Evolutionary conservation across 495 filamentous ascomycete genomes (phyloP).

Genomic region (Neurospora sp.): DNA sequence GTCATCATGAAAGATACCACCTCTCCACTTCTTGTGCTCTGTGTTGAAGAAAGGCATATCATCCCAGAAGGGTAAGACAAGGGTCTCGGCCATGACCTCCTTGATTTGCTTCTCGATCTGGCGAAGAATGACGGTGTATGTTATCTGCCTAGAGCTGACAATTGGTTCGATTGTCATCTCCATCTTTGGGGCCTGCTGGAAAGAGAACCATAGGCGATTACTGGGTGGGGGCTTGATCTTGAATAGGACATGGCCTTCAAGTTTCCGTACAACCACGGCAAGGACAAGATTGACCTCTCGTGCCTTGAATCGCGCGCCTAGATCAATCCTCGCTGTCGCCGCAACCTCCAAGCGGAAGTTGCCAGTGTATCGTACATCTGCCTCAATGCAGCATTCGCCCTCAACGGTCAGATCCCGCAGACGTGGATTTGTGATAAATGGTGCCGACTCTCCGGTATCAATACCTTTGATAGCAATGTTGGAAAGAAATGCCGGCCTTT

Average conservation of each 20-base stretch:
- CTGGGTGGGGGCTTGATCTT: constrained; percentile 91
- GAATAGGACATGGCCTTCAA: constrained; percentile 76
- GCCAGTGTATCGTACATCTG: constrained; percentile 78
- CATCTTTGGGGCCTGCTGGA: constrained; percentile 84
- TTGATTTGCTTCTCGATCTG: constrained; percentile 91
- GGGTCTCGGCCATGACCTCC: constrained; percentile 82
- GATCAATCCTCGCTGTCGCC: constrained; percentile 79
- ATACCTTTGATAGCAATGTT: constrained; percentile 70
- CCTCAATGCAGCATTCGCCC: constrained; percentile 76
- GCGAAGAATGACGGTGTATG: constrained; percentile 80
- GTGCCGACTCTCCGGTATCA: constrained; percentile 77
- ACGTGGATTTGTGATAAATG: constrained; percentile 79
- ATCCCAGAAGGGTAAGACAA: constrained; percentile 94
- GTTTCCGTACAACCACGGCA: constrained; percentile 71
- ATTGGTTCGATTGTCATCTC: constrained; percentile 89
- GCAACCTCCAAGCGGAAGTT: constrained; percentile 83
- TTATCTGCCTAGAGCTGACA: constrained; percentile 90
- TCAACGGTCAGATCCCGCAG: constrained; percentile 86
- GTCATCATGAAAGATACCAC: constrained; percentile 73
- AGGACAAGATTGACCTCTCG: constrained; percentile 84
- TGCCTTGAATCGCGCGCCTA: constrained; percentile 79
- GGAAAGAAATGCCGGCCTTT: constrained; percentile 81
- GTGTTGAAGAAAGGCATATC: constrained; percentile 85
- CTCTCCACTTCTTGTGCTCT: constrained; percentile 62
- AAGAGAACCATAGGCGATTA: constrained; percentile 90